Conservation (phyloP, 139 green algal genomes). For the Micractinium sp. region DNA sequence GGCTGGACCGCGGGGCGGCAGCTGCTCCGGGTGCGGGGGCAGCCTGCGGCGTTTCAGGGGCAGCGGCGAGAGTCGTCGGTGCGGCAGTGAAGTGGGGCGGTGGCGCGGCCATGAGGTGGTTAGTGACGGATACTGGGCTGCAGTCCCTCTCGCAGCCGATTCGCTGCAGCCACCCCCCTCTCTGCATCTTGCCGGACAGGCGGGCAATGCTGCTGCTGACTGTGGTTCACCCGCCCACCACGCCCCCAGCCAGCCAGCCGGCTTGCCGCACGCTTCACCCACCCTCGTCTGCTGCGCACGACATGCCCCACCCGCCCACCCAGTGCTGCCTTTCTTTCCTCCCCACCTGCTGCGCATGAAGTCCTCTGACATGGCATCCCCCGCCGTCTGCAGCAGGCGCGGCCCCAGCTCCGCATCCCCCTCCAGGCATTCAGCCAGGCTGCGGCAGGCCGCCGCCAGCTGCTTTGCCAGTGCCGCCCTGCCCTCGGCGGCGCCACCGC, state of each 20-base stretch:
- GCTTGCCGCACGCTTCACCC: neutral
- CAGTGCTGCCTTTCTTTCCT: neutral
- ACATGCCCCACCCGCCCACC: neutral
- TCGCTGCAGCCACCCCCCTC: neutral
- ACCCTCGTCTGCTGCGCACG: too few species aligned
- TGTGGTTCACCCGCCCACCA: neutral
- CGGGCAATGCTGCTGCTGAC: too few species aligned
- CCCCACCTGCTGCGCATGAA: conserved; percentile 27
- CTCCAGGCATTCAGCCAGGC: conserved; percentile 61
- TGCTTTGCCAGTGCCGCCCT: neutral
- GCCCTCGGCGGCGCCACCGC: neutral
- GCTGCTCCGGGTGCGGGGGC: conserved; percentile 30
- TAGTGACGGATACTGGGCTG: neutral
- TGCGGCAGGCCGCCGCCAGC: conserved; percentile 51
- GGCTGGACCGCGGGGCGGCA: neutral
- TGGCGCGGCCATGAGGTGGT: neutral
- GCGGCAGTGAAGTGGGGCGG: neutral
- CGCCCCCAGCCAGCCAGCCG: neutral
- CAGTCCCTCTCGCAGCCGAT: neutral
- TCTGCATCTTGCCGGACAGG: neutral
- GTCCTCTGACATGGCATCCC: conserved; percentile 35
- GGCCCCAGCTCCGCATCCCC: conserved; percentile 24
- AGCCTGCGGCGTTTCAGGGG: neutral
- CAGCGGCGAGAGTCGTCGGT: neutral
- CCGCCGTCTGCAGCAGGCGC: conserved; percentile 19